Base-by-base conservation (phyloP, 2,329 filamentous ascomycete species). In the Xylaria polymorpha region DNA sequence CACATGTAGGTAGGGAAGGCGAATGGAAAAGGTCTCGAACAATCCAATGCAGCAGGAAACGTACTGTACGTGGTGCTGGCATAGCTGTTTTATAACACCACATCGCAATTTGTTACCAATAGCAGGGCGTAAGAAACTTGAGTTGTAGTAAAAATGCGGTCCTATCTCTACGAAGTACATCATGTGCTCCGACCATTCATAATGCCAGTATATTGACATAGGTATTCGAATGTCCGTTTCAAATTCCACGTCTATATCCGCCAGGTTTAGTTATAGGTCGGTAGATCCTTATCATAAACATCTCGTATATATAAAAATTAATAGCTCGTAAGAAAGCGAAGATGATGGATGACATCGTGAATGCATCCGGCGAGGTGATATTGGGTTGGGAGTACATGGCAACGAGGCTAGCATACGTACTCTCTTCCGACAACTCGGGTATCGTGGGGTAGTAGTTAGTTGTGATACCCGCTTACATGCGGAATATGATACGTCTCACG, bases 1-100 rank as follows among this genome's bases (percentile, higher is more conserved):
- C 64, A 68, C 14, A 70, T 61, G 35, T 1, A 41, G 9, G 20
- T 22, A 14, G 15, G 32, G 5, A 15, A 61, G 44, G 10, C 18
- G 39, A 12, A 43, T 56, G 20, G 32, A 58, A 58, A 62, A 48
- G 41, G 61, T 56, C 55, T 57, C 43, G 39, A 61, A 43, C 48
- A 61, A 48, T 55, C 61, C 41, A 50, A 20, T 6, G 7, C 35
- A 37, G 7, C 10, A 37, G 8, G 10, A 37, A 37, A 37, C 8
- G 35, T 37, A 37, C 35, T 37, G 10, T 29, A 29, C 25, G 25
- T 29, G 25, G 25, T 4, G 4, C 25, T 29, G 4, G 25, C 25
- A 29, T 29, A 29, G 4, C n/a, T n/a, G 25, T 2, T 29, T 29
- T 35, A 32, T 22, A 32, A 29, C 15, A 14, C 48, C 14, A 29